Evolutionary conservation across 2,329 filamentous ascomycete species (phyloP).

Genomic region (Cryphonectria radicalis): DNA sequence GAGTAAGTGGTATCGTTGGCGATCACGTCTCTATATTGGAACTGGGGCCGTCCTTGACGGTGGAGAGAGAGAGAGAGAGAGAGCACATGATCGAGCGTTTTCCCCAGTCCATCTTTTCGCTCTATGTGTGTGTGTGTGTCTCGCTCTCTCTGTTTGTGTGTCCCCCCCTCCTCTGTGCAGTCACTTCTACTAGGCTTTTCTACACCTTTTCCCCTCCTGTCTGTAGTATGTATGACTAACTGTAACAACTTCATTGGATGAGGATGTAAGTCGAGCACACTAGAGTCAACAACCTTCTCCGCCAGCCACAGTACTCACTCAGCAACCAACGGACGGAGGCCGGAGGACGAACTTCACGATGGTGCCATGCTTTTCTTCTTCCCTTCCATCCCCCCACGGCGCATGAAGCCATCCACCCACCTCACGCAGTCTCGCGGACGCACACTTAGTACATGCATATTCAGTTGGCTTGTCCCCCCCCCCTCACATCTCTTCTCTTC

Average conservation of each 20-base stretch:
- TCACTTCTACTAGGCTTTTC: no score
- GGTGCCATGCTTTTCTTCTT: not conserved
- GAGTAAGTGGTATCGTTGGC: not conserved
- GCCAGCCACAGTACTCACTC: not conserved
- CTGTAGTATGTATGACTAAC: not conserved
- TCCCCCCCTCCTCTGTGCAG: no score
- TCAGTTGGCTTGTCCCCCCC: not conserved
- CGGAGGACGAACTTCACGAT: not conserved
- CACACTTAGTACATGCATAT: not conserved
- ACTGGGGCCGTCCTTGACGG: not conserved
- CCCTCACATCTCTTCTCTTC: not conserved
- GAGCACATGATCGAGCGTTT: not conserved
- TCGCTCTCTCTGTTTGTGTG: no score
- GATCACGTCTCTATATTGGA: not conserved
- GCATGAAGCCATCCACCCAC: conserved; percentile 4
- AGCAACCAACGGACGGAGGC: conserved; percentile 4
- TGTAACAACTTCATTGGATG: not conserved
- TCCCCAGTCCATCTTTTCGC: not conserved
- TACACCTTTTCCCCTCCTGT: not conserved
- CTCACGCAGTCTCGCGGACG: no score
- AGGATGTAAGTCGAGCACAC: not conserved
- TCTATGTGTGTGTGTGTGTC: no score
- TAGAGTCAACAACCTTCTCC: not conserved
- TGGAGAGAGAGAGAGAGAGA: not conserved
- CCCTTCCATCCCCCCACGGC: not conserved